Conservation (phyloP, 2,329 filamentous ascomycete genomes). For the Phialophora tarda region DNA sequence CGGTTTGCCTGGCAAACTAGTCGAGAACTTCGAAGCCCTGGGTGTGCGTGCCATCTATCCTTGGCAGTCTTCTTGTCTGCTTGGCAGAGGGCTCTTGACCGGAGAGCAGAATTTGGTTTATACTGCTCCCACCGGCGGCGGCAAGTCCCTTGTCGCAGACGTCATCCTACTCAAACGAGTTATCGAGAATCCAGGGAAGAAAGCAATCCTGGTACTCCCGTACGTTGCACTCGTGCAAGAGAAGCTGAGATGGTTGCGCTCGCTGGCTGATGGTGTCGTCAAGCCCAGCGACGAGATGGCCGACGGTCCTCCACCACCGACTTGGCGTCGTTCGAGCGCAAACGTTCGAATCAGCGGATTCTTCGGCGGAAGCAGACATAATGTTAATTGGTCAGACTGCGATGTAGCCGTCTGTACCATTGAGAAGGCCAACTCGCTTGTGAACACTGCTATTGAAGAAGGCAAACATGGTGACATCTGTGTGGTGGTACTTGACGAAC, state of each 20-base stretch:
- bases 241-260: constrained; percentile 75
- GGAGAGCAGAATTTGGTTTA: constrained; percentile 77
- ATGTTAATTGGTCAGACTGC: constrained; percentile 72
- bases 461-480: constrained; percentile 68
- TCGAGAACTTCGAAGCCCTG: constrained; percentile 67
- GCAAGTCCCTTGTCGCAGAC: constrained; percentile 73
- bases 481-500: constrained; percentile 73
- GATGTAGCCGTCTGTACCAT: constrained; percentile 81
- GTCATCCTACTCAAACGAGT: constrained; percentile 75
- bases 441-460: constrained; percentile 76
- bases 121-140: constrained; percentile 77
- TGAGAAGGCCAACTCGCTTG: constrained; percentile 77
- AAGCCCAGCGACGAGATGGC: constrained; percentile 45
- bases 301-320: constrained; percentile 46
- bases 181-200: constrained; percentile 66
- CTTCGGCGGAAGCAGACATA: constrained; percentile 73
- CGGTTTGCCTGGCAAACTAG: constrained; percentile 64
- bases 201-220: constrained; percentile 74
- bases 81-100: constrained; percentile 68
- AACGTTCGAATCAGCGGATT: constrained; percentile 71
- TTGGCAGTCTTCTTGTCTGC: constrained; percentile 77
- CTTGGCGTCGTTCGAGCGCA: constrained; percentile 58
- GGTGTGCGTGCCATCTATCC: constrained; percentile 78
- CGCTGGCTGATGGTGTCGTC: constrained; percentile 66
- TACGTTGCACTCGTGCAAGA: constrained; percentile 82